A percentile compares a stretch with the other conserved stretches of the same genome.
These are phyloP conservation scores for Cladosporium sp. DNA, from an alignment of 2,329 filamentous ascomycete genomes.

Conservation along the genomic window DNA sequence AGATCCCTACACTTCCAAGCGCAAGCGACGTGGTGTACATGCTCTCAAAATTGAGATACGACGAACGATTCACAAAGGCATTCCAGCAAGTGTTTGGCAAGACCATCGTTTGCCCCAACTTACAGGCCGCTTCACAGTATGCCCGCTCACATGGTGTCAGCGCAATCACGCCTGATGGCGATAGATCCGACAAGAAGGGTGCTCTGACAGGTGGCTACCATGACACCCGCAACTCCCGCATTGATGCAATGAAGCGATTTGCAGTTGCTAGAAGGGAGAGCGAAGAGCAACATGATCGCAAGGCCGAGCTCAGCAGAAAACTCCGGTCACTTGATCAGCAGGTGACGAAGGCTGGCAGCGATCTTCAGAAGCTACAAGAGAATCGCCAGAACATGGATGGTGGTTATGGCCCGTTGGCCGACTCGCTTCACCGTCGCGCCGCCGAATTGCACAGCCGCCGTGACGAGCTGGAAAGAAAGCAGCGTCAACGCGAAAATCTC, in stretches of 20 bases:
- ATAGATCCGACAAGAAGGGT: constrained; percentile 92
- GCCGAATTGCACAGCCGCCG: constrained; percentile 72
- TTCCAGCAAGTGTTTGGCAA: constrained; percentile 96
- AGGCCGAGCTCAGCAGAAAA: constrained; percentile 66
- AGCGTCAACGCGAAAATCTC: constrained; percentile 65
- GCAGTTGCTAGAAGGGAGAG: constrained; percentile 74
- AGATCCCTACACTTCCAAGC: constrained; percentile 72
- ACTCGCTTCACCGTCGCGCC: constrained; percentile 76
- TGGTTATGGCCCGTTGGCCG: constrained; percentile 76
- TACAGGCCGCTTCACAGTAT: constrained; percentile 86
- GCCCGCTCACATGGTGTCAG: constrained; percentile 88
- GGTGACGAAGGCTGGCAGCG: constrained; percentile 82
- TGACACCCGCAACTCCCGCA: constrained; percentile 79
- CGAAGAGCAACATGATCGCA: constrained; percentile 66
- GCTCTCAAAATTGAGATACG: constrained; percentile 79
- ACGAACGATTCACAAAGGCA: constrained; percentile 75
- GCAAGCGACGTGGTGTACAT: constrained; percentile 86
- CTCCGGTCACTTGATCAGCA: constrained; percentile 83
- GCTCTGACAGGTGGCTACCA: constrained; percentile 94
- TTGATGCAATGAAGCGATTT: constrained; percentile 79
- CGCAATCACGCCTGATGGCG: constrained; percentile 91
- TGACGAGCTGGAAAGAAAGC: constrained; percentile 73
- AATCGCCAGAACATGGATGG: constrained; percentile 75
- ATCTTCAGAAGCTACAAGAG: constrained; percentile 80
- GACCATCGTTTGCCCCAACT: constrained; percentile 88